Conservation (phyloP, 2,329 filamentous ascomycete genomes). For the Dothidotthia symphoricarpi region DNA sequence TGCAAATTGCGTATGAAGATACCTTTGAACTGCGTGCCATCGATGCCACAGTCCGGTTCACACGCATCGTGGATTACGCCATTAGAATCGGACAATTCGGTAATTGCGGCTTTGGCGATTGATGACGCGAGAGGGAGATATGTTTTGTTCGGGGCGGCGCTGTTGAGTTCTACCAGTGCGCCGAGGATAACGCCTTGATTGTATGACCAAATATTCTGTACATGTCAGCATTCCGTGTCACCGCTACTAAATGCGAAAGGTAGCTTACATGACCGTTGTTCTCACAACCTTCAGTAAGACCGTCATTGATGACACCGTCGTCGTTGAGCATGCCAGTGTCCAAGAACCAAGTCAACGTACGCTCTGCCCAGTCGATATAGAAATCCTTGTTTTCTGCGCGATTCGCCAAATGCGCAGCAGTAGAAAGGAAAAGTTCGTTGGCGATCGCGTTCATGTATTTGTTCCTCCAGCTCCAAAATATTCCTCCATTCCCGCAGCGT, state of each 20-base stretch:
- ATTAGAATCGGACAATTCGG: conserved; percentile 35
- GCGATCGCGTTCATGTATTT: conserved; percentile 55
- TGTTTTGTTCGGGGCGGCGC: conserved; percentile 37
- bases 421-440: conserved; percentile 57
- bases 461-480: conserved; percentile 51
- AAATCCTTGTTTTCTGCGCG: conserved; percentile 42
- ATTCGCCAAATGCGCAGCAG: conserved; percentile 57
- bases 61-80: conserved; percentile 46
- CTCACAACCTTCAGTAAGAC: conserved; percentile 51
- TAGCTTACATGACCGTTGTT: conserved; percentile 47
- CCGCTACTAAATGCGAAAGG: background rate
- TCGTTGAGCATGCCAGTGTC: conserved; percentile 49
- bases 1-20: conserved; percentile 66
- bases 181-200: conserved; percentile 63
- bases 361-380: conserved; percentile 50
- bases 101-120: conserved; percentile 43
- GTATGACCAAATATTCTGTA: conserved; percentile 51
- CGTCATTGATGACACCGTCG: conserved; percentile 55
- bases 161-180: conserved; percentile 55
- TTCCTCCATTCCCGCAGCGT: conserved; percentile 48
- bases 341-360: conserved; percentile 54
- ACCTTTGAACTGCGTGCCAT: conserved; percentile 68
- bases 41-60: conserved; percentile 40
- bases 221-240: background rate
- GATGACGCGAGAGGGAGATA: conserved; percentile 39